Conservation (phyloP, 345 rosid species). For the Anastatica hierochuntica region DNA sequence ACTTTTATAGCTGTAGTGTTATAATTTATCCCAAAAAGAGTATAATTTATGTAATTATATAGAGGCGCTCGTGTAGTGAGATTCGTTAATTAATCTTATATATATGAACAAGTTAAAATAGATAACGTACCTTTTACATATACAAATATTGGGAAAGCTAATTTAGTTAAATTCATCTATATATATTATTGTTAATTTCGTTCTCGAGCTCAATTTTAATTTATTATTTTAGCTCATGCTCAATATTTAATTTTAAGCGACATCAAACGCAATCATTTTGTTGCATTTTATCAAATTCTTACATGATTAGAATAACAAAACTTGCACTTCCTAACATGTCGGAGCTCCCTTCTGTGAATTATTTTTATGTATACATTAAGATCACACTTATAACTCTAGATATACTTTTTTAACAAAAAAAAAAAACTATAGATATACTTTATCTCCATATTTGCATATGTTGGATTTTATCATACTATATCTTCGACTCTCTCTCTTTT, state of each 20-base stretch:
- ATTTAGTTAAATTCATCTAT: not conserved
- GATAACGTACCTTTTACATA: too few species aligned
- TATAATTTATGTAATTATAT: too few species aligned
- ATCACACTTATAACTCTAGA: not conserved
- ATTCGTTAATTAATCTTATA: too few species aligned
- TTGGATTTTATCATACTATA: too few species aligned
- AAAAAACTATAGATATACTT: too few species aligned
- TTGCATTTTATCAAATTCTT: slow-evolving; percentile 14
- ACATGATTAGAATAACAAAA: slow-evolving; percentile 19
- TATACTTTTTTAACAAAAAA: too few species aligned
- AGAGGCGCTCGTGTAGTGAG: too few species aligned
- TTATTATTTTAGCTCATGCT: slow-evolving; percentile 3
- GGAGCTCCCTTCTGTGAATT: slow-evolving; percentile 14
- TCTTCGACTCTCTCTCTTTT: too few species aligned
- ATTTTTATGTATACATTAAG: not conserved
- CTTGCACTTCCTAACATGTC: slow-evolving; percentile 21
- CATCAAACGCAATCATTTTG: slow-evolving; percentile 23
- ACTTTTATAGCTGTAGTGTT: too few species aligned
- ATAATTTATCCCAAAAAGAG: too few species aligned
- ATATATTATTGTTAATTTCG: not conserved
- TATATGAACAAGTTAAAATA: too few species aligned
- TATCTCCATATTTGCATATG: too few species aligned
- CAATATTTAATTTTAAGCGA: slow-evolving; percentile 11
- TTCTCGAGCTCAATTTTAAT: slow-evolving; percentile 1
- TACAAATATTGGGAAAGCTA: not conserved